phyloP scores from a whole-genome alignment of 2,329 filamentous ascomycete genomes.

The Capronia epimyces region DNA sequence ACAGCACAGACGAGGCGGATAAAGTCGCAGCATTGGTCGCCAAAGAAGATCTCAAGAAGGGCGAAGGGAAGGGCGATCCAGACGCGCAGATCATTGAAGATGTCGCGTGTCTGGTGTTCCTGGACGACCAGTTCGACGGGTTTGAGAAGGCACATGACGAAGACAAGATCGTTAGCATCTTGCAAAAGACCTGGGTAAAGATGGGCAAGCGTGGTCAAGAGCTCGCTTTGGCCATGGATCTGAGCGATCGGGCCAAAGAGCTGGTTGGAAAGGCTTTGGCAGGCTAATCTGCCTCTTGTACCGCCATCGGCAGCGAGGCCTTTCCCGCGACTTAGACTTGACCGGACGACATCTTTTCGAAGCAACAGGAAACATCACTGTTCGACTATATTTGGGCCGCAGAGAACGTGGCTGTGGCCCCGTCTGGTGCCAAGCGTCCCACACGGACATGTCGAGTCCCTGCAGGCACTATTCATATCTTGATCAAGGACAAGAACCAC shows the following conservation, averaged over 20 bases:
- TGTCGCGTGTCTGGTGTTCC: conserved; percentile 78
- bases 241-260: conserved; percentile 57
- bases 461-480: too few relatives aligned
- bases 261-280: conserved; percentile 60
- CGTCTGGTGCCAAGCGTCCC: too few relatives aligned
- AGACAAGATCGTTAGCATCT: conserved; percentile 50
- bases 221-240: conserved; percentile 57
- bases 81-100: conserved; percentile 77
- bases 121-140: conserved; percentile 78
- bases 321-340: too few relatives aligned
- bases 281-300: conserved; percentile 20
- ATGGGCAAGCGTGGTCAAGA: conserved; percentile 25
- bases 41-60: conserved; percentile 64
- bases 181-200: conserved; percentile 29
- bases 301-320: too few relatives aligned
- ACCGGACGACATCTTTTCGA: too few relatives aligned
- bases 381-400: too few relatives aligned
- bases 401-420: too few relatives aligned
- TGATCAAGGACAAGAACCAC: too few relatives aligned
- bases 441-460: too few relatives aligned
- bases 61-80: conserved; percentile 44
- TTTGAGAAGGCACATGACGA: conserved; percentile 66
- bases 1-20: conserved; percentile 50
- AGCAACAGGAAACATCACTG: too few relatives aligned
- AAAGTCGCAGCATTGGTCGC: conserved; percentile 66